Percentiles rank a stretch among this genome's conserved stretches.
Evolutionary conservation across 768 basidiomycete species (phyloP).

Genomic region (Tulasnella sp.): DNA sequence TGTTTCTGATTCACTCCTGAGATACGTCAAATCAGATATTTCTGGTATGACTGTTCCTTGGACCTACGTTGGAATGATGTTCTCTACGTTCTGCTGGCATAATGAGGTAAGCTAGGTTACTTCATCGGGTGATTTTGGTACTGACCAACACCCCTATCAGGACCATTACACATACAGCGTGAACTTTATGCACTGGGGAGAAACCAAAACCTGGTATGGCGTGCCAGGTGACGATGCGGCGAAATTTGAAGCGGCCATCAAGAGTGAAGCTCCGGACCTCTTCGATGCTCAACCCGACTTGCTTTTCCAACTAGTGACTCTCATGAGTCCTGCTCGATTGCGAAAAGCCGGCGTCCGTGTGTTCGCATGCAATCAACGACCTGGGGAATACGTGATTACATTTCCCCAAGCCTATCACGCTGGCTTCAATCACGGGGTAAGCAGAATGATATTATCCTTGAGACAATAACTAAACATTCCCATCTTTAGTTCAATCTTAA

Average conservation of each 20-base stretch:
- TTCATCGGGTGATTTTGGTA: constrained; percentile 55
- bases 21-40: constrained; percentile 97
- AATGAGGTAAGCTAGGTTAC: constrained; percentile 54
- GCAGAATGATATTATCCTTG: constrained; percentile 24
- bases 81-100: constrained; percentile 99
- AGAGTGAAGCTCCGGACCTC: constrained; percentile 88
- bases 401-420: constrained; percentile 97
- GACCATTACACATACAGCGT: constrained; percentile 12
- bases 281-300: constrained; percentile 97
- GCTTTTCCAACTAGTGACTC: constrained; percentile 91
- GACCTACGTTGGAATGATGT: constrained; percentile 99
- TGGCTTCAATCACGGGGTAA: constrained; percentile 94
- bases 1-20: constrained; percentile 77
- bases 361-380: constrained; percentile 88
- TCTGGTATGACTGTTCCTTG: constrained; percentile 99
- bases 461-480: constrained; percentile 9
- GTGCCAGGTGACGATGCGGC: constrained; percentile 92
- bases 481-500: constrained; percentile 79
- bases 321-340: constrained; percentile 88
- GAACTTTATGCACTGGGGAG: constrained; percentile 81
- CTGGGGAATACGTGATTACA: constrained; percentile 95
- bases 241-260: constrained; percentile 92
- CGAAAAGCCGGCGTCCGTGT: constrained; percentile 82
- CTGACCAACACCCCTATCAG: constrained; percentile 23
- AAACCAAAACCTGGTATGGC: constrained; percentile 99